A percentile compares a stretch with the other conserved stretches of the same genome.
phyloP scores from a whole-genome alignment of 345 rosid species.

The Ceriops decandra region DNA sequence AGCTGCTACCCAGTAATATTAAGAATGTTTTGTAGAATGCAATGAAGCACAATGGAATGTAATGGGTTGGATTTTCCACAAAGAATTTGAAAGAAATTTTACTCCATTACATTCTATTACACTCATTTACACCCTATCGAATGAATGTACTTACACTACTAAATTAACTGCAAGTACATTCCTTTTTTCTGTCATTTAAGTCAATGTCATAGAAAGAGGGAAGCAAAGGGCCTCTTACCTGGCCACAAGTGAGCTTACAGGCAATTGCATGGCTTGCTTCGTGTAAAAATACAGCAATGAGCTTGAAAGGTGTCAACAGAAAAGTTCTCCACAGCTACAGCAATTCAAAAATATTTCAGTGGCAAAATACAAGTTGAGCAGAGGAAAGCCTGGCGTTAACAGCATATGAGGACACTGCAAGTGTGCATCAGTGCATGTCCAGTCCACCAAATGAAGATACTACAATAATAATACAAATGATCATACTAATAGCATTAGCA shows the following conservation, averaged over 20 bases:
- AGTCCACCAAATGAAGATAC: too few species aligned
- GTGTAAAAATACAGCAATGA: conserved; percentile 87
- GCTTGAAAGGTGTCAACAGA: conserved; percentile 85
- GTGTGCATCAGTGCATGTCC: too few species aligned
- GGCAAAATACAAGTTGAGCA: conserved; percentile 10
- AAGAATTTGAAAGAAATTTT: too few species aligned
- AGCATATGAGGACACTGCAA: neutral
- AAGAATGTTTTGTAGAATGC: neutral
- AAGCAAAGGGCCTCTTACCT: conserved; percentile 51
- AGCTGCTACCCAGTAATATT: neutral
- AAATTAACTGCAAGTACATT: neutral
- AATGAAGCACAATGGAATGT: too few species aligned
- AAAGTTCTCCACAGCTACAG: conserved; percentile 90
- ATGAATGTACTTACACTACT: neutral
- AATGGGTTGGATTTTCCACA: too few species aligned
- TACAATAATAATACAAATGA: too few species aligned
- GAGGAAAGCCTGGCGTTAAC: neutral
- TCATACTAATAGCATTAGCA: neutral
- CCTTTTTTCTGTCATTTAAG: neutral
- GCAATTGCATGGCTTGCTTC: conserved; percentile 99
- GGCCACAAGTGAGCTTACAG: conserved; percentile 95
- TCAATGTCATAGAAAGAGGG: neutral
- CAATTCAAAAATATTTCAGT: neutral
- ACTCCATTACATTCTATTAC: too few species aligned
- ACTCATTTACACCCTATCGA: too few species aligned